phyloP scores from a whole-genome alignment of 495 filamentous ascomycete species.

The Aspergillus panamensis region DNA sequence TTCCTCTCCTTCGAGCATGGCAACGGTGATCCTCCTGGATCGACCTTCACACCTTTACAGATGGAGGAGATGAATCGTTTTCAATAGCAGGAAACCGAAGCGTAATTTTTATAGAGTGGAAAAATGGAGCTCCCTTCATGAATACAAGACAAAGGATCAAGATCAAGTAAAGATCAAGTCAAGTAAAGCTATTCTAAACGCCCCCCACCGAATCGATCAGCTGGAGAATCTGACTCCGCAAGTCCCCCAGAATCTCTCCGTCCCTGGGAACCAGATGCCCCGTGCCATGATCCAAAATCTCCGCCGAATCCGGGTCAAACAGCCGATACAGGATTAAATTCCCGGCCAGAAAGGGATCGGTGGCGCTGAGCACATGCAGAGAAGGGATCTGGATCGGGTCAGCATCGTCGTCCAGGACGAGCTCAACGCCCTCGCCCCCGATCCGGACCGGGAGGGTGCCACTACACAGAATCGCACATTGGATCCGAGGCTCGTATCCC shows the following conservation, averaged over 20 bases:
- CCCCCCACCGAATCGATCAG: neutral
- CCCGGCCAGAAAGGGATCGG: slow-evolving; percentile 51
- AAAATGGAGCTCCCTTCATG: neutral
- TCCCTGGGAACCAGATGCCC: slow-evolving; percentile 54
- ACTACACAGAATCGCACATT: neutral
- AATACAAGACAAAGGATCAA: neutral
- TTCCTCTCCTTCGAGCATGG: neutral
- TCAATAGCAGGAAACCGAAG: no score
- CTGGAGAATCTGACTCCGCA: slow-evolving; percentile 15
- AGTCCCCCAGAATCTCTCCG: slow-evolving; percentile 41
- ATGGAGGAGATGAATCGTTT: neutral
- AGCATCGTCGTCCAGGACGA: slow-evolving; percentile 43
- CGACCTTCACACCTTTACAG: no score
- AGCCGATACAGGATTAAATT: slow-evolving; percentile 55
- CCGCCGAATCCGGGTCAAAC: slow-evolving; percentile 43
- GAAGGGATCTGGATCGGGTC: slow-evolving; percentile 50
- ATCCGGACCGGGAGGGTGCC: neutral
- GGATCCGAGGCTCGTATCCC: slow-evolving; percentile 27
- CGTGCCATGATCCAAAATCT: slow-evolving; percentile 54
- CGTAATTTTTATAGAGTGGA: no score
- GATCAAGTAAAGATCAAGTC: neutral
- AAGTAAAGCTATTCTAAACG: neutral
- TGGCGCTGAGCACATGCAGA: slow-evolving; percentile 54
- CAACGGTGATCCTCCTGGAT: neutral
- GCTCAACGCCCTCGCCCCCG: slow-evolving; percentile 8